phyloP scores from a whole-genome alignment of 2,329 filamentous ascomycete species.

The Cordyceps cateniannulata region DNA sequence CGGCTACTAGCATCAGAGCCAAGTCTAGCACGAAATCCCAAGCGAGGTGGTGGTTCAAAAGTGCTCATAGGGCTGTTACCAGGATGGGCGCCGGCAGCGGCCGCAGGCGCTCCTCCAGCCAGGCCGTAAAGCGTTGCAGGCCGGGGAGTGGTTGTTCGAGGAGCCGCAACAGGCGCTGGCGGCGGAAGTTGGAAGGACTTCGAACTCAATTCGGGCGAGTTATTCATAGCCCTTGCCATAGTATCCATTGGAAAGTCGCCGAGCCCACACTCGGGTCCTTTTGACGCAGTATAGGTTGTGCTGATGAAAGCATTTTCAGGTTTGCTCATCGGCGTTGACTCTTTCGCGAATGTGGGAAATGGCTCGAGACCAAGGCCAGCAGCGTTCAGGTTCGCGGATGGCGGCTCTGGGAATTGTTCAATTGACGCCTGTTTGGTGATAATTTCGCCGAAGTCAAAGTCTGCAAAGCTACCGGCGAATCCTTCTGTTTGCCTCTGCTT shows the following conservation, averaged over 20 bases:
- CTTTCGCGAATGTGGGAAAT: background rate
- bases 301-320: background rate
- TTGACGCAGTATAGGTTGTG: background rate
- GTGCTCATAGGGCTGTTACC: background rate
- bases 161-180: background rate
- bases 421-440: conserved; percentile 18
- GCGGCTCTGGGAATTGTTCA: conserved; percentile 6
- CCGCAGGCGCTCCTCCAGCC: background rate
- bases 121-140: conserved; percentile 7
- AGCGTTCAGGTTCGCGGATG: background rate
- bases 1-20: conserved; percentile 10
- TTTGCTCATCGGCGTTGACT: background rate
- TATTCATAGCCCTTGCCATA: background rate
- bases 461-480: conserved; percentile 31
- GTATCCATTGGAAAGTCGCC: background rate
- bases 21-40: conserved; percentile 11
- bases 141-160: background rate
- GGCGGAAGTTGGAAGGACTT: background rate
- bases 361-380: background rate
- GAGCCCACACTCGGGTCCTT: background rate
- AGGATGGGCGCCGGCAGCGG: conserved; percentile 3
- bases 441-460: conserved; percentile 31
- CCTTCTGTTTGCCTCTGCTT: conserved; percentile 23
- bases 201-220: background rate
- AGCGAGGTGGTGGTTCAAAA: background rate